Base-by-base conservation (phyloP, 2,329 filamentous ascomycete species). In the Rhynchosporium graminicola region DNA sequence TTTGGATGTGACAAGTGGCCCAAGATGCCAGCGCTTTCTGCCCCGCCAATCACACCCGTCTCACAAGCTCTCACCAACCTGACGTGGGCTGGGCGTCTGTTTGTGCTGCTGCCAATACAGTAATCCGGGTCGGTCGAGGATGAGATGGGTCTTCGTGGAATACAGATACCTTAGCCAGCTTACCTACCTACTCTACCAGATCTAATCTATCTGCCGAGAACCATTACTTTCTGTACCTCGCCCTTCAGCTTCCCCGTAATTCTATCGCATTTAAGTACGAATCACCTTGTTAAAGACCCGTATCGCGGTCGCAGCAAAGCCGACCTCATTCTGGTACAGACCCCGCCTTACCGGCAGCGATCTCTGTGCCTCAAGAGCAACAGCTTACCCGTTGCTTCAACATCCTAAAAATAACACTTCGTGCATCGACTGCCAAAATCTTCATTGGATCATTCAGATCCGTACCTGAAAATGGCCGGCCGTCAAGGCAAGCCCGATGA, bases 401-500 rank as follows among this genome's bases (percentile, higher is more conserved):
- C 45, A 63, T 65, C 69, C 66, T 68, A 72, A 67, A 69, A 67
- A 72, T 71, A 73, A 71, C 65, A 69, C 55, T 60, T 65, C 55
- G 68, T 71, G 71, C 69, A 55, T 68, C 63, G 9, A 65, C 59
- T 65, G 65, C 65, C 64, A 65, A 62, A 67, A 55, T 60, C 64
- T 33, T 65, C 63, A 67, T 68, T 63, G 65, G 66, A 65, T 63
- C 64, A 40, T 54, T 67, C 63, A 50, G 55, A 57, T 47, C 50
- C 42, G 61, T 67, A 68, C 65, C 66, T 68, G 66, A 68, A 62
- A 61, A 75, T 75, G 73, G 72, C 72, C 51, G 62, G 65, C 57
- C 73, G 71, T 63, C 86, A 88, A 73, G 88, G 88, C 71, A 80
- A 88, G 69, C 85, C 88, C 31, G 89, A 92, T 36, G 88, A 92